Base-by-base conservation (phyloP, 2,329 filamentous ascomycete genomes). In the Trichophyton benhamiae region DNA sequence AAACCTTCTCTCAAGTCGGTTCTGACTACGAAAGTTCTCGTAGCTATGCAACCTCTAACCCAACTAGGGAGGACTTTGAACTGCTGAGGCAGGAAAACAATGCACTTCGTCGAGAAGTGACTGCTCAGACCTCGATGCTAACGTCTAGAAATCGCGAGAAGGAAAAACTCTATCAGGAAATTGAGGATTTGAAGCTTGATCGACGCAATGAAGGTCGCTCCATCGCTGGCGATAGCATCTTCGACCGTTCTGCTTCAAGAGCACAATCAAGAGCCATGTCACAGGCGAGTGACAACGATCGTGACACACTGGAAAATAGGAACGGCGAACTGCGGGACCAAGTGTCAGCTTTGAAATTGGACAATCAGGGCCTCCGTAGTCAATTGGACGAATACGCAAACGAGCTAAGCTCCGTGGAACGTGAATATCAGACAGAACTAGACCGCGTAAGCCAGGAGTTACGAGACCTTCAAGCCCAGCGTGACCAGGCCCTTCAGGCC, bases 81-180 rank as follows among this genome's bases (percentile, higher is more conserved):
- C 87, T 95, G 67, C 77, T 97, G 30, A 87, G 89, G 59, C 90
- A 92, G 70, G 92, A 97, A 70, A 97, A 96, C 68, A 89, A 90
- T 2, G 92, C 96, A 72, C 76, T 99, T 36, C 85, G 92, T 60
- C 87, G 91, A 60, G 91, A 97, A 73, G 88, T 97, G 33, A 90
- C 91, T 64, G 94, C 94, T 2, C 94, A 99, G 72, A 95, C 91
- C 0, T 96, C 91, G 0, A 97, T 99, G 90, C 82, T 99, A 38
- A 96, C 92, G 0, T 97, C 94, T 41, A 83, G 94, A 25, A 96
- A 96, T 70, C 87, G 91, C 27, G 94, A 99, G 71, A 95, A 96
- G 71, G 91, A 97, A 71, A 85, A 91, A 3, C 80, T 99, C 7
- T 95, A 97, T 72, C 90, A 96, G 71, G 92, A 99, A 72, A 97